These are phyloP conservation scores for Geotrichum cucujoidarum DNA, from an alignment of 1,139 yeast species.

Conservation along the genomic window DNA sequence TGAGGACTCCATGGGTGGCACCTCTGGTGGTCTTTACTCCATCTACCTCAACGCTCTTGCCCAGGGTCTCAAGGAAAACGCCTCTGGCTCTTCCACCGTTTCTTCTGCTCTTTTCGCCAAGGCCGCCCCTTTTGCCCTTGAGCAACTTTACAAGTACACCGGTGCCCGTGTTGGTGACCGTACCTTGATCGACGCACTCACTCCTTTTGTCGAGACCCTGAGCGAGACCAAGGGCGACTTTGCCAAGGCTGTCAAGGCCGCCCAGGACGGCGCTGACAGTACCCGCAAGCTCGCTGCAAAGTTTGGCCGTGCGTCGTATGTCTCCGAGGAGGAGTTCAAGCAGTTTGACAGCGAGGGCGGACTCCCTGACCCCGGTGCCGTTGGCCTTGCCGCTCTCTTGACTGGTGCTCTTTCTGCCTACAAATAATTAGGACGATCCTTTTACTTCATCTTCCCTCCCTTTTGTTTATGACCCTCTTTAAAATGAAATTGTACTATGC, in stretches of 20 bases:
- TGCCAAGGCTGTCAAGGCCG: conserved; percentile 58
- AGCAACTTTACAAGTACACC: conserved; percentile 70
- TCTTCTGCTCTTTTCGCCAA: conserved; percentile 40
- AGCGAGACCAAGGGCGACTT: conserved; percentile 44
- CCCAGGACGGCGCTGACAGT: conserved; percentile 66
- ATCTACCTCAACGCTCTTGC: conserved; percentile 70
- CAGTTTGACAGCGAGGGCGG: conserved; percentile 41
- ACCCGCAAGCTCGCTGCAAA: conserved; percentile 75
- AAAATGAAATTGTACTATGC: no score
- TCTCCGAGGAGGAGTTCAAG: conserved; percentile 52
- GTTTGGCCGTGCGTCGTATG: conserved; percentile 92
- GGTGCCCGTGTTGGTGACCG: conserved; percentile 65
- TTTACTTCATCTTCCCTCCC: no score
- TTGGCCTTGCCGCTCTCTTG: conserved; percentile 36
- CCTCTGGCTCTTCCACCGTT: conserved; percentile 32
- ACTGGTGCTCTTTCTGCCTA: conserved; percentile 29
- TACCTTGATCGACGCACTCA: conserved; percentile 51
- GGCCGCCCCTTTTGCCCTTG: conserved; percentile 50
- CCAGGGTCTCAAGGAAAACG: conserved; percentile 40
- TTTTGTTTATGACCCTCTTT: no score
- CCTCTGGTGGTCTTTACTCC: conserved; percentile 90
- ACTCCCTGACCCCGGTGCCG: conserved; percentile 92
- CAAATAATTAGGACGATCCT: conserved; percentile 6
- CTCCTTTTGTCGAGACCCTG: conserved; percentile 68
- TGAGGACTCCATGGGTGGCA: conserved; percentile 93